These are phyloP conservation scores for Zelonia costaricensis DNA, from an alignment of 208 protist genomes.

Conservation along the genomic window DNA sequence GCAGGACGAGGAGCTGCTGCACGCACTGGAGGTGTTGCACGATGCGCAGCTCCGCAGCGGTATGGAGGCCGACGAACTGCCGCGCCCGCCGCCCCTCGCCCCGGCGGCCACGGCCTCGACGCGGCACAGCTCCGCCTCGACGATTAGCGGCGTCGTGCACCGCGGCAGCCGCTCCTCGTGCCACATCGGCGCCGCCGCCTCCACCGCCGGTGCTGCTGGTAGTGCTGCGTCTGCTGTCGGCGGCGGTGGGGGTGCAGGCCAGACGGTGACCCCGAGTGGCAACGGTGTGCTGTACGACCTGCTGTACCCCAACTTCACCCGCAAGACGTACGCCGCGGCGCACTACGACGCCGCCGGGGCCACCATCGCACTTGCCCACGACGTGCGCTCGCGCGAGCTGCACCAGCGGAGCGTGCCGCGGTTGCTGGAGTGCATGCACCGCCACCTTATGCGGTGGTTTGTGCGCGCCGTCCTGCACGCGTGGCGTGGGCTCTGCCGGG, in stretches of 20 bases:
- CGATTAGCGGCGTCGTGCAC: background rate
- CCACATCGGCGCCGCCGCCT: background rate
- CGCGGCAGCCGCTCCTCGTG: background rate
- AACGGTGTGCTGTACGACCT: conserved; percentile 17
- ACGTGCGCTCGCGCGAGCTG: conserved; percentile 42
- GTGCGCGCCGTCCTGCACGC: conserved; percentile 58
- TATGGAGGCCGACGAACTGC: background rate
- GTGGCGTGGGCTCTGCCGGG: conserved; percentile 50
- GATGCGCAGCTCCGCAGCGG: background rate
- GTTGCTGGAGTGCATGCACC: conserved; percentile 54
- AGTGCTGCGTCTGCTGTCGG: too few relatives aligned
- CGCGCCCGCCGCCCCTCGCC: too few relatives aligned
- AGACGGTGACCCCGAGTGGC: background rate
- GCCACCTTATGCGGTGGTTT: conserved; percentile 58
- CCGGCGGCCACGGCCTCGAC: background rate
- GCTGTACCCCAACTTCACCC: conserved; percentile 51
- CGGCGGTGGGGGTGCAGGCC: background rate
- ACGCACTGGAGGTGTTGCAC: conserved; percentile 12
- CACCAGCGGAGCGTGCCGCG: conserved; percentile 55
- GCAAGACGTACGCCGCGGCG: conserved; percentile 75
- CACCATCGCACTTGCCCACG: conserved; percentile 47
- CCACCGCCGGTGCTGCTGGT: too few relatives aligned
- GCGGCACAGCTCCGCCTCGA: background rate
- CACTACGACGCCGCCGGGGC: conserved; percentile 53
- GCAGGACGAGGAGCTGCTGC: conserved; percentile 27